Evolutionary conservation across 2,329 filamentous ascomycete species (phyloP), one percentile per base, ranked within the genome.

Genomic region (Claviceps quebecensis): DNA sequence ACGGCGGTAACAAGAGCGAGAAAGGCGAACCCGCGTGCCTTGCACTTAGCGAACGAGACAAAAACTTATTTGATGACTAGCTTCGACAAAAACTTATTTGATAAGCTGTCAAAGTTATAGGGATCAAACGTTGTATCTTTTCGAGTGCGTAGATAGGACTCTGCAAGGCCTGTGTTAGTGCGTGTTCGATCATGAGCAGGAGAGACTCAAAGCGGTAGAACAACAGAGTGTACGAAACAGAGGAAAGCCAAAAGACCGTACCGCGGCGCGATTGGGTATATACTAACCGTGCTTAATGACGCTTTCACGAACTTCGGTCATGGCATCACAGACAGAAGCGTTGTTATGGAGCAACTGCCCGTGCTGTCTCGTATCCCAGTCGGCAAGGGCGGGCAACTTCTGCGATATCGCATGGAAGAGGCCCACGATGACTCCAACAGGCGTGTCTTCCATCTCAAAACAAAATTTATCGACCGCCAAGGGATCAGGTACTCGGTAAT

Each of bases 331-430:
- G 48, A 96, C 89, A 57, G 90, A 88, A 23, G 78, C 75, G 69
- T 97, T 95, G 67, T 91, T 94, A 71, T 89, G 86, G 54, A 96
- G 80, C 49, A 95, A 73, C 60, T 95, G 86, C 59, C 93, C 87
- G 65, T 97, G 91, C 69, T 93, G 88, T 63, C 80, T 75, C 13
- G 87, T 93, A 64, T 96, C 89, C 91, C 91, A 97, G 65, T 97
- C 91, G 58, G 84, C 84, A 65, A 97, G 89, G 19, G 87, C 78
- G 4, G 91, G 91, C 44, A 96, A 78, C 72, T 97, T 96, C 71
- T 95, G 91, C 1, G 90, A 96, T 65, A 97, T 97, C 68, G 91
- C 91, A 61, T 95, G 89, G 81, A 97, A 97, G 34, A 97, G 79
- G 45, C 91, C 91, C 57, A 95, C 89, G 62, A 97, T 95, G 61